phyloP scores from a whole-genome alignment of 2,329 filamentous ascomycete species.

The Stachybotrys chlorohalonatus region DNA sequence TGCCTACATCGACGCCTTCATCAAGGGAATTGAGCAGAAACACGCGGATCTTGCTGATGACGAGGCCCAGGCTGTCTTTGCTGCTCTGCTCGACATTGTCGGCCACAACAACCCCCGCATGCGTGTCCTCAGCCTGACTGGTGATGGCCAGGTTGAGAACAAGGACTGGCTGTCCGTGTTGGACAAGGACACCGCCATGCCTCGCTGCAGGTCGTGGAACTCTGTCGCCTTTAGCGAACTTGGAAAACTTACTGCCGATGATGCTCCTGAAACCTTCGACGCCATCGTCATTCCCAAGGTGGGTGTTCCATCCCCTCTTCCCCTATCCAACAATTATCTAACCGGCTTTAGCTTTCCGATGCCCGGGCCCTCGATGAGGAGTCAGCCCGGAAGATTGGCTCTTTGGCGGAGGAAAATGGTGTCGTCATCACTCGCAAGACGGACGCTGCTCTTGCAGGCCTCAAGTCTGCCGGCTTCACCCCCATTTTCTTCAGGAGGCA shows the following conservation, averaged over 20 bases:
- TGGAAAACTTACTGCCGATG: not conserved
- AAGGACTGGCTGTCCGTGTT: not conserved
- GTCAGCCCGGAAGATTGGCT: not conserved
- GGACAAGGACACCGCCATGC: not conserved
- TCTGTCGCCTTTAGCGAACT: not conserved
- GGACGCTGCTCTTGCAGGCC: not conserved
- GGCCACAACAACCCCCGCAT: conserved; percentile 3
- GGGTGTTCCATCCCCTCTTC: too few species aligned
- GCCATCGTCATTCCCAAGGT: too few species aligned
- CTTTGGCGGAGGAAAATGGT: not conserved
- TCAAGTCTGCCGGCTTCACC: not conserved
- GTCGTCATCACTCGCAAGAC: not conserved
- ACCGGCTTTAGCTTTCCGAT: not conserved
- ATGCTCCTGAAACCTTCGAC: not conserved
- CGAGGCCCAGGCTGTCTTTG: not conserved
- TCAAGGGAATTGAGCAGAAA: not conserved
- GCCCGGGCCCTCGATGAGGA: not conserved
- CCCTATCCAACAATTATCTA: too few species aligned
- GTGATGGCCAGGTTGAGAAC: not conserved
- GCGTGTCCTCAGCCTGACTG: not conserved
- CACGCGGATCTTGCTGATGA: not conserved
- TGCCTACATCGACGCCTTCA: not conserved
- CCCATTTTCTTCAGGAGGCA: not conserved
- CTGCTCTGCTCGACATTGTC: not conserved
- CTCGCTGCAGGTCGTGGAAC: not conserved